These are phyloP conservation scores for Cryptococcus sp. DNA, from an alignment of 1,284 basidiomycete genomes.

Conservation along the genomic window DNA sequence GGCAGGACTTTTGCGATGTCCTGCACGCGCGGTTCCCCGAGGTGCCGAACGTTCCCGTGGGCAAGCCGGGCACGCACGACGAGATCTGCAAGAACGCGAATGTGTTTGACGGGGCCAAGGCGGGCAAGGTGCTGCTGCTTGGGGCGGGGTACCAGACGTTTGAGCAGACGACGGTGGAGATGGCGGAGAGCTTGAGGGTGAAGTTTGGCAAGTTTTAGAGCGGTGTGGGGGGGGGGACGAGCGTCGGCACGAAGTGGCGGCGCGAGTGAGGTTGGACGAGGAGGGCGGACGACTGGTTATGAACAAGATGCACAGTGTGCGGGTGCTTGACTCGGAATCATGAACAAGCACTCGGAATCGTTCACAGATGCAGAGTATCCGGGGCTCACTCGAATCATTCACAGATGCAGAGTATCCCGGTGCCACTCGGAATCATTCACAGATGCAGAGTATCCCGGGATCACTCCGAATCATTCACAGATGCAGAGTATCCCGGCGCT, in stretches of 20 bases:
- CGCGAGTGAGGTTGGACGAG: no score
- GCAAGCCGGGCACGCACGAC: constrained; percentile 23
- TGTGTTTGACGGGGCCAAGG: constrained; percentile 33
- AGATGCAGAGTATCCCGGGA: no score
- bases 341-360: no score
- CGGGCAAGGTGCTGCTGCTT: constrained; percentile 35
- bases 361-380: background rate
- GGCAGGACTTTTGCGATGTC: constrained; percentile 35
- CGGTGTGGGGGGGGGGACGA: background rate
- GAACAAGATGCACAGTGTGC: no score
- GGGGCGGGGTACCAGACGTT: constrained; percentile 37
- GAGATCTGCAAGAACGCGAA: constrained; percentile 24
- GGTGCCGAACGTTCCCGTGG: constrained; percentile 32
- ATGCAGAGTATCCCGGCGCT: no score
- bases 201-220: constrained; percentile 20
- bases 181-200: constrained; percentile 32
- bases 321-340: no score
- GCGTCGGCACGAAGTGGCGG: background rate
- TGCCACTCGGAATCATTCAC: no score
- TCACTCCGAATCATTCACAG: no score
- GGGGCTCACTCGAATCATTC: constrained; percentile 1
- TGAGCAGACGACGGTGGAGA: constrained; percentile 33
- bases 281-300: constrained; percentile 1
- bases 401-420: no score
- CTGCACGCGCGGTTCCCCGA: constrained; percentile 34